These are phyloP conservation scores for Orbilia brochopaga DNA, from an alignment of 2,329 filamentous ascomycete species.

Conservation along the genomic window DNA sequence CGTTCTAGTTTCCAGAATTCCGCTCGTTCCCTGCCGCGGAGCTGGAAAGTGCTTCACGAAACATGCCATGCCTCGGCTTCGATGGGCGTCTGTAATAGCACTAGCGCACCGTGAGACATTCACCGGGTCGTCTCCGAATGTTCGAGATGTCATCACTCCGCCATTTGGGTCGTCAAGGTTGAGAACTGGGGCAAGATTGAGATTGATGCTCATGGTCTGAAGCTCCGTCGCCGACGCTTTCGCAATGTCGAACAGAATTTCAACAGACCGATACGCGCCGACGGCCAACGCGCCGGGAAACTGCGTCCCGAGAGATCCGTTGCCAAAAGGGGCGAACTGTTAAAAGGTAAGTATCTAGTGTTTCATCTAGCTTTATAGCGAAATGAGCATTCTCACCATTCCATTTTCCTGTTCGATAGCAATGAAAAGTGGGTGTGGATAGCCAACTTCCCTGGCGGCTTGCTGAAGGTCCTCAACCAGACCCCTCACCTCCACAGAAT, in stretches of 20 bases:
- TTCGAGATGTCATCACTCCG: constrained; percentile 86
- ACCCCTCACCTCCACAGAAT: constrained; percentile 84
- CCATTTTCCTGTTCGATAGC: constrained; percentile 97
- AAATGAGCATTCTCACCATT: constrained; percentile 52
- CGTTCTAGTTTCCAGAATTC: constrained; percentile 39
- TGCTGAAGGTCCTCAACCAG: constrained; percentile 90
- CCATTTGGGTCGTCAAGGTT: constrained; percentile 93
- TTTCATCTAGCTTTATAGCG: background rate
- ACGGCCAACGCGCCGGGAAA: constrained; percentile 97
- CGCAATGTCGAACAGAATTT: constrained; percentile 86
- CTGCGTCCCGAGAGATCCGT: constrained; percentile 62
- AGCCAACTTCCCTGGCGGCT: constrained; percentile 86
- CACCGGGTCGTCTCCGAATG: constrained; percentile 89
- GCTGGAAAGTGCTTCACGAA: constrained; percentile 55
- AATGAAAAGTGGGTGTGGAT: constrained; percentile 86
- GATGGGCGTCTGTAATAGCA: constrained; percentile 88
- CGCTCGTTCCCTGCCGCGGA: constrained; percentile 44
- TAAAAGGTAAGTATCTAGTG: constrained; percentile 37
- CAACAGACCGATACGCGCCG: constrained; percentile 84
- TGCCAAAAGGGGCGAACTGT: constrained; percentile 55
- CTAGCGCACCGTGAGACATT: constrained; percentile 93
- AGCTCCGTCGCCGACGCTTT: constrained; percentile 93
- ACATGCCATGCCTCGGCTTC: constrained; percentile 58
- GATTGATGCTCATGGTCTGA: constrained; percentile 89
- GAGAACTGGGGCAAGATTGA: constrained; percentile 90